Evolutionary conservation across 2,329 filamentous ascomycete genomes (phyloP), one percentile per base, ranked within the genome.

Genomic region (Cladosporium sp.): DNA sequence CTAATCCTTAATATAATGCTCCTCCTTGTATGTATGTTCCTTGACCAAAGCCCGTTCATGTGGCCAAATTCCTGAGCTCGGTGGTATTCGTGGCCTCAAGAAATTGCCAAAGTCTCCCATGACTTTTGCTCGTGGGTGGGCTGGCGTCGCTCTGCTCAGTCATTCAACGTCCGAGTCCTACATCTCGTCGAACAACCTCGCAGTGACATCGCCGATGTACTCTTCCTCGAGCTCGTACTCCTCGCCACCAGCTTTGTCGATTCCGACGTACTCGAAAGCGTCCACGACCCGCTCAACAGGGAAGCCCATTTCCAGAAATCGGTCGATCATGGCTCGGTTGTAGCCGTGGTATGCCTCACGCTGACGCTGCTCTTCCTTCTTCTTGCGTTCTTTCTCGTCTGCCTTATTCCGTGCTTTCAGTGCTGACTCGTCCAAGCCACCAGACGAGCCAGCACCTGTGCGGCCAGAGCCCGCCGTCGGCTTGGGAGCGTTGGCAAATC

Each of bases 271-370:
- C 61, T 89, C 84, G 51, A 66, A 73, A 0, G 92, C 91, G 11
- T 90, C 86, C 0, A 97, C 92, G 1, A 98, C 92, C n/a, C 86
- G 84, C 58, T 93, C 91, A 1, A 96, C 85, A 65, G 92, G 89
- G 72, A 98, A 98, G 13, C 94, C 94, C 94, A 98, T 98, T 72
- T 83, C 86, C 18, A 91, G 88, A 72, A 98, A 98, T 5, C 90
- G 86, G 73, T 95, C 88, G 69, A 98, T 87, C 48, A 97, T 83
- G 34, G 90, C 85, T 73, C 89, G 90, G 79, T 93, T 93, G 79
- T 96, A 98, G 2, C 95, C 94, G 69, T 90, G 86, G 75, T 96
- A 97, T 68, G 77, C 73, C 83, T 83, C 70, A 83, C 83, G 67
- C 81, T 83, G 65, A 51, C 68, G 54, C 46, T 67, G 61, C 66